phyloP scores from a whole-genome alignment of 2,329 filamentous ascomycete species.

The Drechslera avenae region DNA sequence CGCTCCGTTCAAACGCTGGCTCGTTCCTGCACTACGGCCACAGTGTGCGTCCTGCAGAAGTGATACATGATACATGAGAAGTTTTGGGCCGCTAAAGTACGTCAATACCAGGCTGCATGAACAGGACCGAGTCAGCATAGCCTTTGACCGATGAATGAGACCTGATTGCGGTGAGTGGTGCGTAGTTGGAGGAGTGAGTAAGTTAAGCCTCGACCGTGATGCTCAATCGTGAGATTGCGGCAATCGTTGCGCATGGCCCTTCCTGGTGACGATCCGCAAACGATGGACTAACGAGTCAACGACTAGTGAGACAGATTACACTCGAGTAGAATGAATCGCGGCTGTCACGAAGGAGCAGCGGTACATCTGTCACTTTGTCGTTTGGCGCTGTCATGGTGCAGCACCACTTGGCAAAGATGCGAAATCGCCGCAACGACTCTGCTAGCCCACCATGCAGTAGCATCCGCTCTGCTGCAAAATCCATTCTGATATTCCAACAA shows the following conservation, averaged over 20 bases:
- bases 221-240: too few species aligned
- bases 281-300: too few species aligned
- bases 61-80: conserved; percentile 9
- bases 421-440: neutral
- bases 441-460: neutral
- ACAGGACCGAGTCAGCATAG: conserved; percentile 14
- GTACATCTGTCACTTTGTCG: neutral
- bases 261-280: too few species aligned
- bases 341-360: neutral
- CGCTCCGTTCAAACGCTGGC: conserved; percentile 17
- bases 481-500: neutral
- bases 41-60: conserved; percentile 12
- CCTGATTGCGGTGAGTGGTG: too few species aligned
- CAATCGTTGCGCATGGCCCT: too few species aligned
- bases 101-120: conserved; percentile 6
- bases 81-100: conserved; percentile 12
- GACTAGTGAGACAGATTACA: too few species aligned
- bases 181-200: too few species aligned
- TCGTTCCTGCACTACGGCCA: conserved; percentile 18
- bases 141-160: conserved; percentile 6
- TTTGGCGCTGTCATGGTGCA: neutral
- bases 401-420: neutral
- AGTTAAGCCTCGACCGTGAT: neutral
- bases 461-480: neutral
- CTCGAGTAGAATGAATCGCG: too few species aligned